A percentile compares a stretch with the other conserved stretches of the same genome.
phyloP scores from a whole-genome alignment of 306 rosid genomes.

The Comarum palustre region DNA sequence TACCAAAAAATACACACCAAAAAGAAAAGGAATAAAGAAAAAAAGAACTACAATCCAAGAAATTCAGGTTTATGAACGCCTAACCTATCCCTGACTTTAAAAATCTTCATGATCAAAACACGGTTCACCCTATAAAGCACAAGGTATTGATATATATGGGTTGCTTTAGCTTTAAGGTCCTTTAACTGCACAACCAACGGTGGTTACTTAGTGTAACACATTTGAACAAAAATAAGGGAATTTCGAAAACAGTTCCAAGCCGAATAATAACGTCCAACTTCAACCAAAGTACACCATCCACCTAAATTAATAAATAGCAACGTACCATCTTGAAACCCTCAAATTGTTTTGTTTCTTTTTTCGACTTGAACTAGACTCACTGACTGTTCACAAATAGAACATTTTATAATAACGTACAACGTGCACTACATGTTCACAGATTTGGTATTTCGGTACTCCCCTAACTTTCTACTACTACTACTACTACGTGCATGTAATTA shows the following conservation, averaged over 20 bases:
- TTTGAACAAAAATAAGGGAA: too few species aligned
- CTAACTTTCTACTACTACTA: background rate
- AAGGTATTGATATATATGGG: background rate
- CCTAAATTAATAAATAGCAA: background rate
- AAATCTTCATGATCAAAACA: background rate
- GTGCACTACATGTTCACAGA: background rate
- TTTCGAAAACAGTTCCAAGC: background rate
- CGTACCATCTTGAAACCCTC: background rate
- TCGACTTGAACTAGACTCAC: background rate
- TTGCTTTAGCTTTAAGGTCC: background rate
- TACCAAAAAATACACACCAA: background rate
- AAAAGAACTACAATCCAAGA: background rate
- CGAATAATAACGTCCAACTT: background rate
- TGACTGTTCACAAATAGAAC: background rate
- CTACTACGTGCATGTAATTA: slow-evolving; percentile 16
- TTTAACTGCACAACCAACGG: background rate
- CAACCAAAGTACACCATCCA: background rate
- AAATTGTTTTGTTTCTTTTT: background rate
- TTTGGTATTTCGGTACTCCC: background rate
- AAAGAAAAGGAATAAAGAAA: background rate
- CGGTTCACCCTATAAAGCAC: background rate
- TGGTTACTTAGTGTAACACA: background rate
- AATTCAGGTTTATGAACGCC: background rate
- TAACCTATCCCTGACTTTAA: background rate
- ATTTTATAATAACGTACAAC: background rate